Base-by-base conservation (phyloP, 352 stramenopile species). In the Pythium dissotocum region DNA sequence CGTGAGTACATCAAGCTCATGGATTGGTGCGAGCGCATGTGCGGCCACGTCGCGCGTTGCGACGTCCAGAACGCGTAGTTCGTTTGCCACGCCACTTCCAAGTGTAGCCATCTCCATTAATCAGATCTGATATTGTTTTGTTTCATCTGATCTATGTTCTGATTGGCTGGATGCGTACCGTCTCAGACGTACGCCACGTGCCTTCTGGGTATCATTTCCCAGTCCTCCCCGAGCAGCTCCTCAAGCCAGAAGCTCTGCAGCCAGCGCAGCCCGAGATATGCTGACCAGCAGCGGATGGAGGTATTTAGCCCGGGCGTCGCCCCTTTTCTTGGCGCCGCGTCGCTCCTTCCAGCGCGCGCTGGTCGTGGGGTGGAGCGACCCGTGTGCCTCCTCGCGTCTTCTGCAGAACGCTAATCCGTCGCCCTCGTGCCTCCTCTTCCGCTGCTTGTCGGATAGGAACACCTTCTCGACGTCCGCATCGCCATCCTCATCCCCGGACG, bases 281-380 rank as follows among this genome's bases (percentile, higher is more conserved):
- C 82, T 85, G 73, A 69, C 85, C 49, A 79, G 81, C 71, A 67
- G 62, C 32, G 79, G 73, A 73, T 82, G 76, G 75, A 90, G 82
- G 82, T 90, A 90, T 61, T 83, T 63, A 59, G 33, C 24, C 40
- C 33, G 36, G 18, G 59, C 59, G 36, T 24, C n/a, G 46, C 30
- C 51, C 48, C 52, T 16, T 18, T 28, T 58, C 42, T 56, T 30
- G 60, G 38, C 16, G n/a, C 16, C 36, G 24, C 49, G 7, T 6
- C 38, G 33, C n/a, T 51, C 44, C n/a, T 8, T 51, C 44, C 44
- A 51, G 14, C 44, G n/a, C 44, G 44, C 44, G n/a, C 13, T 51
- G 14, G 44, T 16, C 14, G 16, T 51, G 44, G 44, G n/a, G 36
- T 42, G 36, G 36, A 56, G 49, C 16, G 24, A 56, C 21, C 7